Evolutionary conservation across 805 yeast genomes (phyloP).

Genomic region (Metschnikowia orientalis): DNA sequence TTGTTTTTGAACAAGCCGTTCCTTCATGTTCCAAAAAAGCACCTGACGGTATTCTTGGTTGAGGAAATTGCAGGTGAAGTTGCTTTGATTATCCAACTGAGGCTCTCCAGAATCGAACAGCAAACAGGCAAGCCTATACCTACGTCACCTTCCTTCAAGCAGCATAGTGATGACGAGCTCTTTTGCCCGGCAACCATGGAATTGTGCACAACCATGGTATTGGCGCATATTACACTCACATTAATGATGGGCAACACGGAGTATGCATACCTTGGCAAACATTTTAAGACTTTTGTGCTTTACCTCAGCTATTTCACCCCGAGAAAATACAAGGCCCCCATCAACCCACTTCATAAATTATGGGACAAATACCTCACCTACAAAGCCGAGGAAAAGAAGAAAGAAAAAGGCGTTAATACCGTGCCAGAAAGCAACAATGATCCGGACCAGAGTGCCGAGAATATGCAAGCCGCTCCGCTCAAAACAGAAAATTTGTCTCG

Average conservation of each 20-base stretch:
- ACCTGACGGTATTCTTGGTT: constrained; percentile 14
- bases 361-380: constrained; percentile 8
- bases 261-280: constrained; percentile 16
- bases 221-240: constrained; percentile 14
- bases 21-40: constrained; percentile 17
- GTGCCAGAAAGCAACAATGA: no score
- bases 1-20: constrained; percentile 19
- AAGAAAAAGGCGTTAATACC: no score
- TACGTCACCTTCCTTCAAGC: background rate
- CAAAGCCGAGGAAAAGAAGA: no score
- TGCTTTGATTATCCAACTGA: constrained; percentile 11
- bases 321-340: constrained; percentile 17
- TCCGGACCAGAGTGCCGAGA: no score
- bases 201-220: constrained; percentile 14
- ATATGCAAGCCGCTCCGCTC: no score
- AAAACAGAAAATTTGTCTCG: no score
- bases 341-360: constrained; percentile 14
- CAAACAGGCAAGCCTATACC: constrained; percentile 4
- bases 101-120: constrained; percentile 10
- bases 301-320: constrained; percentile 12
- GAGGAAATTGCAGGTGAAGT: constrained; percentile 18
- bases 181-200: constrained; percentile 16
- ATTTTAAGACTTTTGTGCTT: constrained; percentile 14
- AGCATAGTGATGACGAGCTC: constrained; percentile 4
- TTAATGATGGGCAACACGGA: constrained; percentile 17